Evolutionary conservation across 2,329 filamentous ascomycete species (phyloP).

Genomic region (Orbilia ellipsospora): DNA sequence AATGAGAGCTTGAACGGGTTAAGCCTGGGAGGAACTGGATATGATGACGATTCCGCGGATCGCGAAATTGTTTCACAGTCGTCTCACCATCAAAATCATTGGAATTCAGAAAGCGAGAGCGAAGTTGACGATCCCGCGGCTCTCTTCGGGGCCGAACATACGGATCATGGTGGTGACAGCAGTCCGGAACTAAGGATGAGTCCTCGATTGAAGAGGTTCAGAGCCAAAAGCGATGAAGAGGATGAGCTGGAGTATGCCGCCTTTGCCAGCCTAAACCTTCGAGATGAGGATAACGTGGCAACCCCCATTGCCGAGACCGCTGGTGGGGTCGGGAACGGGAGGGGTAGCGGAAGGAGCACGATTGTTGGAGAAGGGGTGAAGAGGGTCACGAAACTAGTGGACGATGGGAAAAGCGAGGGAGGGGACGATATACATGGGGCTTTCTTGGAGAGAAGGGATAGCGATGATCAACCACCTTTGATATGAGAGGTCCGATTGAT

Average conservation of each 20-base stretch:
- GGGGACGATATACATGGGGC: conserved; percentile 45
- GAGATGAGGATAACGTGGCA: neutral
- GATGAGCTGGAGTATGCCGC: conserved; percentile 53
- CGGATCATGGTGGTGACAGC: conserved; percentile 23
- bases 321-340: conserved; percentile 19
- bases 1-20: conserved; percentile 51
- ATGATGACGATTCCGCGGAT: conserved; percentile 11
- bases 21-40: conserved; percentile 25
- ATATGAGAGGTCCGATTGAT: conserved; percentile 9
- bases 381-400: conserved; percentile 9
- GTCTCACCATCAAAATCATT: conserved; percentile 28
- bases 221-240: conserved; percentile 37
- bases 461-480: conserved; percentile 19
- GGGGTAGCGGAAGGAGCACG: conserved; percentile 36
- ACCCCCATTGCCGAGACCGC: conserved; percentile 1
- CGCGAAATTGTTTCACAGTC: neutral
- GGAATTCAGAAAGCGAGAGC: conserved; percentile 52
- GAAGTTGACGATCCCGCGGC: conserved; percentile 53
- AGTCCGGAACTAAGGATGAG: conserved; percentile 48
- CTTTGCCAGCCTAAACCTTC: conserved; percentile 40
- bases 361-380: conserved; percentile 40
- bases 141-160: conserved; percentile 41
- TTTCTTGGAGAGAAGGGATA: conserved; percentile 46
- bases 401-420: conserved; percentile 18
- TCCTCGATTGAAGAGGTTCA: conserved; percentile 33